phyloP scores from a whole-genome alignment of 73 alveolate genomes.

The Paramecium primaurelia region DNA sequence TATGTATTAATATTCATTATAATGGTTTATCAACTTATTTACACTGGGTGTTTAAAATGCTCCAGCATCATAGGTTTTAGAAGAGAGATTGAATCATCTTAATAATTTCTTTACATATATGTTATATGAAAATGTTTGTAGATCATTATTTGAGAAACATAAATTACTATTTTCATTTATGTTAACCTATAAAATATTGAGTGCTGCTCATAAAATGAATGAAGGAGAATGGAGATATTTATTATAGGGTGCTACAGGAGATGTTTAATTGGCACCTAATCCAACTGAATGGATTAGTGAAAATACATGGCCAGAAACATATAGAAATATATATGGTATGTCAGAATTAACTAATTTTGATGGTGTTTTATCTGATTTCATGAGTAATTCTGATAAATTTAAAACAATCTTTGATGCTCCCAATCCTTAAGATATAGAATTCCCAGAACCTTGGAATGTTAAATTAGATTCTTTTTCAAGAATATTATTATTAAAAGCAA shows the following conservation, averaged over 20 bases:
- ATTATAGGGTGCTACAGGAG: conserved; percentile 98
- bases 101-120: conserved; percentile 95
- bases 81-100: conserved; percentile 87
- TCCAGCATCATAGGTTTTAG: conserved; percentile 91
- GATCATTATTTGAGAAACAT: conserved; percentile 98
- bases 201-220: conserved; percentile 73
- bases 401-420: conserved; percentile 87
- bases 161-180: conserved; percentile 97
- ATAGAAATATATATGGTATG: conserved; percentile 89
- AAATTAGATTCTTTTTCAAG: conserved; percentile 88
- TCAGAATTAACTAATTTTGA: conserved; percentile 79
- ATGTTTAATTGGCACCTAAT: conserved; percentile 83
- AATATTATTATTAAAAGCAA: conserved; percentile 86
- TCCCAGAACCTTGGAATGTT: conserved; percentile 96
- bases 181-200: conserved; percentile 87
- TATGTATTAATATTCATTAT: conserved; percentile 98
- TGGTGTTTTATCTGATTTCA: conserved; percentile 90
- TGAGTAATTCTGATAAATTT: conserved; percentile 83
- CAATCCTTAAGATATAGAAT: conserved; percentile 83
- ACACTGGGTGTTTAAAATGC: conserved; percentile 98
- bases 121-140: conserved; percentile 98
- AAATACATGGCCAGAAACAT: conserved; percentile 96
- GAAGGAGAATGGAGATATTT: conserved; percentile 82
- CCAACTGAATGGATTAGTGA: conserved; percentile 99
- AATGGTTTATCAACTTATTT: conserved; percentile 98